Evolutionary conservation across 2,329 filamentous ascomycete genomes (phyloP).

Genomic region (Claviceps sp.): DNA sequence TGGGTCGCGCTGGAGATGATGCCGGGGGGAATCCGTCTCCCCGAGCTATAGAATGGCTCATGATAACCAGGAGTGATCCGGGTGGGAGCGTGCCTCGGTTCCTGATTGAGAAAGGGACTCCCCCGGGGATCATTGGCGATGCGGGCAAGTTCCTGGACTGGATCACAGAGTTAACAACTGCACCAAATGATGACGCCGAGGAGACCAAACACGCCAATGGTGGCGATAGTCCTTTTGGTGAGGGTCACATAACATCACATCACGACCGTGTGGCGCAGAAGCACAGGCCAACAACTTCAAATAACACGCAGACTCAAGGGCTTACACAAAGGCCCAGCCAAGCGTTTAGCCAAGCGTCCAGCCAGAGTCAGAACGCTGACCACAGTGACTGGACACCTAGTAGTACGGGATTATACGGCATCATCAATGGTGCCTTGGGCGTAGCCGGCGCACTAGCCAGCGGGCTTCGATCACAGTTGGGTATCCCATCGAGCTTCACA

Average conservation of each 20-base stretch:
- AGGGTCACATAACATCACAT: not conserved
- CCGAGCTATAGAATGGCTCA: slow-evolving; percentile 64
- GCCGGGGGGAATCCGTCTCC: slow-evolving; percentile 13
- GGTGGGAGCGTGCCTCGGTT: slow-evolving; percentile 80
- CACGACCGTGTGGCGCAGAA: not conserved
- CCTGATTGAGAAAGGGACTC: slow-evolving; percentile 82
- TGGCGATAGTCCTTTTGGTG: not conserved
- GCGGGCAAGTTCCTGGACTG: slow-evolving; percentile 73
- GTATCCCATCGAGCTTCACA: slow-evolving; percentile 13
- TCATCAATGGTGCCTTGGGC: slow-evolving; percentile 39
- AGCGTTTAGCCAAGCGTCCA: not conserved
- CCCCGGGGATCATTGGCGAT: slow-evolving; percentile 64
- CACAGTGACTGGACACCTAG: slow-evolving; percentile 21
- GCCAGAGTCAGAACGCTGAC: slow-evolving; percentile 1
- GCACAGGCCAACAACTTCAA: not conserved
- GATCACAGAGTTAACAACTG: slow-evolving; percentile 31
- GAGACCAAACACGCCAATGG: not conserved
- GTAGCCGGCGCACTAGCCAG: slow-evolving; percentile 33
- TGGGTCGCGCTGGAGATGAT: slow-evolving; percentile 14
- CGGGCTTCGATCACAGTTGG: slow-evolving; percentile 18
- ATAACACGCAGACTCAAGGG: not conserved
- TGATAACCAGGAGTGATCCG: slow-evolving; percentile 81
- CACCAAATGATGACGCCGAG: slow-evolving; percentile 10
- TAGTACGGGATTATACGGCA: slow-evolving; percentile 38
- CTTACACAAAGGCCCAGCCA: not conserved